Conservation (phyloP, 306 rosid species). For the Oxytropis ochrocephala region DNA sequence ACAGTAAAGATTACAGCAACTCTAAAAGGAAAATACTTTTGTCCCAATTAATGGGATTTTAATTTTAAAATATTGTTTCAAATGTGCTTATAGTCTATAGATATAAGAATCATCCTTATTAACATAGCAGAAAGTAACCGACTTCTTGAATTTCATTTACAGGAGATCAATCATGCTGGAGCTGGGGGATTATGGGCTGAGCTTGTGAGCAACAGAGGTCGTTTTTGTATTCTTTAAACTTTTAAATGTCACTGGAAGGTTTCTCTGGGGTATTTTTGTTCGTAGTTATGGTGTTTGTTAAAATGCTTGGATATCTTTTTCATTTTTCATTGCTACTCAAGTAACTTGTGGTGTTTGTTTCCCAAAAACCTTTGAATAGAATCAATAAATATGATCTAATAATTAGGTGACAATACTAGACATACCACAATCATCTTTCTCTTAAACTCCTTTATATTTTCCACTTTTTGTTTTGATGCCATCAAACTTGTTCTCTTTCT, state of each 20-base stretch:
- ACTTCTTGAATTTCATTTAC: neutral
- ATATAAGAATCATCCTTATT: neutral
- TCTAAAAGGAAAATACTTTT: too few relatives aligned
- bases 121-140: neutral
- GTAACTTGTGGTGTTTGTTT: neutral
- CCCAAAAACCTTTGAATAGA: neutral
- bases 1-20: neutral
- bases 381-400: neutral
- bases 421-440: neutral
- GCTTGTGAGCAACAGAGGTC: slow-evolving; percentile 24
- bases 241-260: neutral
- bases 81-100: neutral
- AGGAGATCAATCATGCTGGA: too few relatives aligned
- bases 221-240: neutral
- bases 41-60: too few relatives aligned
- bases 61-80: too few relatives aligned
- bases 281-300: neutral
- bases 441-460: neutral
- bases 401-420: neutral
- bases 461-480: neutral
- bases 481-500: neutral
- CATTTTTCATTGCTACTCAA: neutral
- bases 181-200: too few relatives aligned
- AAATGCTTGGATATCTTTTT: neutral
- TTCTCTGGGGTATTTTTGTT: neutral